These are phyloP conservation scores for Phytophthora syringae DNA, from an alignment of 352 stramenopile species.

Conservation along the genomic window DNA sequence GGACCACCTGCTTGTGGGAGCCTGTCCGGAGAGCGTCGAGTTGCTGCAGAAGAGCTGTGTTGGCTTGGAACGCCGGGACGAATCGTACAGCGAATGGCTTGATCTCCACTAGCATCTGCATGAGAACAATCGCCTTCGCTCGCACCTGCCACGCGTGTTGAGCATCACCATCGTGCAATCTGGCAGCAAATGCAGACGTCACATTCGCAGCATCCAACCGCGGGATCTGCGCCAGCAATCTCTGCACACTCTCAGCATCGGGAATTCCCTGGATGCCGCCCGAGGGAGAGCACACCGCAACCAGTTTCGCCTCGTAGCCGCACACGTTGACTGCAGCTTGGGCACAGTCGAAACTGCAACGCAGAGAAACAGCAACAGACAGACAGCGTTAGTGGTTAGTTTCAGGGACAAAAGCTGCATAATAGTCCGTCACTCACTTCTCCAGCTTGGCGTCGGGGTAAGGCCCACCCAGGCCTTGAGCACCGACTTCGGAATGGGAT, in stretches of 20 bases:
- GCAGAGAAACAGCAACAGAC: background rate
- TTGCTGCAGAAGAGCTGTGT: slow-evolving; percentile 32
- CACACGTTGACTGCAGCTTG: slow-evolving; percentile 12
- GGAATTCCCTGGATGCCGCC: slow-evolving; percentile 65
- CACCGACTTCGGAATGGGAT: slow-evolving; percentile 34
- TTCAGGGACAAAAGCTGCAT: background rate
- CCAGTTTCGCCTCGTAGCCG: slow-evolving; percentile 55
- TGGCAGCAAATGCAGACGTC: slow-evolving; percentile 36
- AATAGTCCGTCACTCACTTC: slow-evolving; percentile 37
- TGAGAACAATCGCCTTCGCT: slow-evolving; percentile 58
- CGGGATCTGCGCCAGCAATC: slow-evolving; percentile 50
- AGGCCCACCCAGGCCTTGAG: slow-evolving; percentile 54
- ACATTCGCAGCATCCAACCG: slow-evolving; percentile 44
- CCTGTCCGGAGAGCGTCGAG: slow-evolving; percentile 43
- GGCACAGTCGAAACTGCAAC: slow-evolving; percentile 35
- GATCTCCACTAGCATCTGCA: slow-evolving; percentile 62
- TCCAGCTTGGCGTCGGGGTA: slow-evolving; percentile 52
- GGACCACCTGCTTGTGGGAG: slow-evolving; percentile 50
- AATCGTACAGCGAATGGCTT: slow-evolving; percentile 41
- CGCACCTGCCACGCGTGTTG: slow-evolving; percentile 54
- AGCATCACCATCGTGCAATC: slow-evolving; percentile 42
- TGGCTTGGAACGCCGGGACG: slow-evolving; percentile 36
- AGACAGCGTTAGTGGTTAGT: background rate
- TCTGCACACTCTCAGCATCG: slow-evolving; percentile 48
- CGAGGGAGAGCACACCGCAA: slow-evolving; percentile 51